Evolutionary conservation across 306 rosid genomes (phyloP), one percentile per base, ranked within the genome.

Genomic region (Pterocarpus santalinus): DNA sequence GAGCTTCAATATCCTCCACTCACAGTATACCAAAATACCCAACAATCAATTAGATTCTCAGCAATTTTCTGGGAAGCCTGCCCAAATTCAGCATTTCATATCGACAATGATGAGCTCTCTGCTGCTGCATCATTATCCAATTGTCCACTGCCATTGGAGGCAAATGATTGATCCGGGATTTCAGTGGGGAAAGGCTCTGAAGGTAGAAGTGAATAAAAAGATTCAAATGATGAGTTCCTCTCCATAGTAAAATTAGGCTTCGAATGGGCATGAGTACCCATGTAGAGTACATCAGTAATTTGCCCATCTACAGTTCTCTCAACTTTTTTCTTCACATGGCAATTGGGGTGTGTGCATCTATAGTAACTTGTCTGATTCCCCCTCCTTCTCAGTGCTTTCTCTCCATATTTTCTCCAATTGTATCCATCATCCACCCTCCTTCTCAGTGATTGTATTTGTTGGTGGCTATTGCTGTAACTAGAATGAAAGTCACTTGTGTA

Each of bases 391-490:
- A 78, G 91, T 65, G 82, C 83, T 80, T 90, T 92, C 63, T 87
- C 95, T 57, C 89, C 94, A 82, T 91, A 91, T 82, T 83, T 92
- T 76, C 91, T 91, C 97, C 97, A 95, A 35, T 89, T 88, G 81
- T 82, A 92, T 4, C 92, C 97, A 67, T 94, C 98, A 47, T 85
- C 91, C 13, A 89, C 81, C 69, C 83, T 89, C 67, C 80, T 89
- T 22, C 28, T 22, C 30, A 86, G n/a, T 8, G 69, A 52, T 80
- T 79, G 87, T 43, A 76, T 22, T 63, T 73, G 87, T 6, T 70
- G 87, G 14, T 53, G 17, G 2, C 60, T 69, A 70, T 67, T 73
- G 33, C 53, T 62, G 55, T 75, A 63, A 4, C 82, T 84, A 5
- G 84, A 60, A 77, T 62, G 87, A 11, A 80, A 56, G 28, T 73